Conservation (phyloP, 108 stramenopile species). For the Aurantiochytrium sp. region DNA sequence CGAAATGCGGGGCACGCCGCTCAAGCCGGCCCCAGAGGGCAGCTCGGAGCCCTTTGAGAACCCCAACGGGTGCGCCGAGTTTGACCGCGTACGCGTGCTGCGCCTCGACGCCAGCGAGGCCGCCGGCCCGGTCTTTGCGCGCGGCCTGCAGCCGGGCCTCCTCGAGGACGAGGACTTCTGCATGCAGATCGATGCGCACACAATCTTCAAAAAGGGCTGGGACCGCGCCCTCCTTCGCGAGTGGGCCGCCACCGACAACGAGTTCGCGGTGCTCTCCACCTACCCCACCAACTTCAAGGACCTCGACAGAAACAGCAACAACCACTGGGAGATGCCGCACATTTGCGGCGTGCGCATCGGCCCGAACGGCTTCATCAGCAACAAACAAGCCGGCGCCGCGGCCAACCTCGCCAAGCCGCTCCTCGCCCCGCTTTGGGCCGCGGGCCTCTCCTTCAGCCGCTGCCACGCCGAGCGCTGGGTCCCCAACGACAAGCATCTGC, state of each 20-base stretch:
- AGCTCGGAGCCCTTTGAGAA: slow-evolving; percentile 36
- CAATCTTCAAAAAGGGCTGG: slow-evolving; percentile 74
- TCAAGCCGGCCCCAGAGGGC: slow-evolving; percentile 21
- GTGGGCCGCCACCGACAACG: slow-evolving; percentile 75
- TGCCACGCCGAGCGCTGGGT: slow-evolving; percentile 85
- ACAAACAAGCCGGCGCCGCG: slow-evolving; percentile 62
- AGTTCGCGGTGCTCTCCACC: slow-evolving; percentile 84
- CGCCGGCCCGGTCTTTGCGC: slow-evolving; percentile 68
- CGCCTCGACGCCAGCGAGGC: slow-evolving; percentile 57
- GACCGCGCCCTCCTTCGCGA: slow-evolving; percentile 65
- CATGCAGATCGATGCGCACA: slow-evolving; percentile 91
- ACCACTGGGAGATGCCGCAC: slow-evolving; percentile 34
- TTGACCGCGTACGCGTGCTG: slow-evolving; percentile 61
- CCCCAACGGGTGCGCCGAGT: slow-evolving; percentile 46
- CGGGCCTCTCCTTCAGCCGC: slow-evolving; percentile 81
- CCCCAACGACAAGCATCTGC: slow-evolving; percentile 82
- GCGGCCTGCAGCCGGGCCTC: slow-evolving; percentile 65
- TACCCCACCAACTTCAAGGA: slow-evolving; percentile 64
- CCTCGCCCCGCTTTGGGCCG: slow-evolving; percentile 75
- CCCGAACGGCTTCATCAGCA: slow-evolving; percentile 7
- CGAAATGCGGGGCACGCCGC: slow-evolving; percentile 40
- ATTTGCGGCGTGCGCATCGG: slow-evolving; percentile 11
- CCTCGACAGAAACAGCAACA: slow-evolving; percentile 37
- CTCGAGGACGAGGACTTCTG: slow-evolving; percentile 93
- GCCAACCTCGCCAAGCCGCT: slow-evolving; percentile 61